Evolutionary conservation across 2,329 filamentous ascomycete species (phyloP), one percentile per base, ranked within the genome.

Genomic region (Blastomyces parvus): DNA sequence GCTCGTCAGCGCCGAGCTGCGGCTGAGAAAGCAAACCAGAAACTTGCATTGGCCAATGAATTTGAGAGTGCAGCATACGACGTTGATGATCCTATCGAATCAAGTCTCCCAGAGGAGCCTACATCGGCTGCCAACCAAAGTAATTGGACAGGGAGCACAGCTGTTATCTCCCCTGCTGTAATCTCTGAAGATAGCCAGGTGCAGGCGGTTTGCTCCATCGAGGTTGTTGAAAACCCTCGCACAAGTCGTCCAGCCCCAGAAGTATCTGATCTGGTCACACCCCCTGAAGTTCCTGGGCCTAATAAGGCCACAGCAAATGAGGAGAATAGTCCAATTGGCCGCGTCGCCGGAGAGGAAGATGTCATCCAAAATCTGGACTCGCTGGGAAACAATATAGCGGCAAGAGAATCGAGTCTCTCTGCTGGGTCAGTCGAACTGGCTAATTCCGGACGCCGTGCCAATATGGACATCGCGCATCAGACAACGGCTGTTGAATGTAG

Each of bases 81-180:
- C 25, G 5, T 58, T 6, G 65, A 66, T 42, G 66, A 68, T 60
- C 66, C 66, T 13, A 68, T 68, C 46, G 66, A 68, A 62, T 64
- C 66, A 36, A 66, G 61, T 50, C 61, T 59, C 2, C 56, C 58
- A 60, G 60, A 60, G 6, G 36, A 48, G 2, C 11, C 55, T 6
- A 60, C 30, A 25, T 40, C 59, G 22, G 36, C 17, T n/a, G 38
- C 30, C 13, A 27, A 42, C 44, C 22, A 30, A 6, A 4, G 3
- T 9, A 38, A 53, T 6, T 19, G 25, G 33, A 25, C 30, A 42
- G 59, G 19, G 13, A 25, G 14, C 25, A 61, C 33, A 4, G 44
- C n/a, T 6, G n/a, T 22, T 5, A 48, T 17, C 17, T 17, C 8
- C 17, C 40, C 42, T 36, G 40, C 14, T 36, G 25, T 59, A 42